Conservation (phyloP, 768 basidiomycete species). For the Kwoniella newhampshirensis region DNA sequence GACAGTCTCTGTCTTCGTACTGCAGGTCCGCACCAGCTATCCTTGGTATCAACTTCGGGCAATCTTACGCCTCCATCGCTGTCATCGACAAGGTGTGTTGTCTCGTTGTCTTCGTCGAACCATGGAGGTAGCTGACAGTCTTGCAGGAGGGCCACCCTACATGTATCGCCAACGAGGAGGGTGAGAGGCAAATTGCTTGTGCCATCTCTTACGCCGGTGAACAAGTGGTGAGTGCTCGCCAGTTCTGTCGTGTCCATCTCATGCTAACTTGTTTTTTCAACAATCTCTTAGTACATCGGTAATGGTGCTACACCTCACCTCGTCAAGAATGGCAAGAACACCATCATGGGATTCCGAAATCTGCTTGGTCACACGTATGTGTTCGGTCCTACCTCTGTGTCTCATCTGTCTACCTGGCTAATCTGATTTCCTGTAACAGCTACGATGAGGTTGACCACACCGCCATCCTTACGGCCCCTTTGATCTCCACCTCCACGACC, state of each 20-base stretch:
- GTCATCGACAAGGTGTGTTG: slow-evolving; percentile 83
- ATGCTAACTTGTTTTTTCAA: not conserved
- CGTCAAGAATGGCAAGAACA: slow-evolving; percentile 90
- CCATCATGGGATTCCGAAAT: slow-evolving; percentile 91
- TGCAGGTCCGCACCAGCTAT: slow-evolving; percentile 42
- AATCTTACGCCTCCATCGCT: slow-evolving; percentile 90
- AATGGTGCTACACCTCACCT: slow-evolving; percentile 91
- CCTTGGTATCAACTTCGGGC: slow-evolving; percentile 93
- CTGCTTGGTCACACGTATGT: slow-evolving; percentile 84
- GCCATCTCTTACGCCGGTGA: slow-evolving; percentile 88
- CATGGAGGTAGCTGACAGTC: not conserved
- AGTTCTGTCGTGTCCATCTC: not conserved
- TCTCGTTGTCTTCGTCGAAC: not conserved
- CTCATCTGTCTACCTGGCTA: not conserved
- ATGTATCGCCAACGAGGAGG: slow-evolving; percentile 97
- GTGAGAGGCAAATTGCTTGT: slow-evolving; percentile 95
- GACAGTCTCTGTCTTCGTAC: not conserved
- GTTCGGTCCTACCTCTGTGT: not conserved
- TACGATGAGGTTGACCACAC: slow-evolving; percentile 53
- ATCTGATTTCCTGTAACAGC: slow-evolving; percentile 11
- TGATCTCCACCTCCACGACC: slow-evolving; percentile 62
- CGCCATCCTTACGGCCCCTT: slow-evolving; percentile 60
- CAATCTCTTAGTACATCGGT: slow-evolving; percentile 75
- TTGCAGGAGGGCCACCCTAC: slow-evolving; percentile 81
- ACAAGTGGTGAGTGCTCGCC: slow-evolving; percentile 67